Evolutionary conservation across 1,284 basidiomycete genomes (phyloP).

Genomic region (Cutaneotrichosporon cutaneum): DNA sequence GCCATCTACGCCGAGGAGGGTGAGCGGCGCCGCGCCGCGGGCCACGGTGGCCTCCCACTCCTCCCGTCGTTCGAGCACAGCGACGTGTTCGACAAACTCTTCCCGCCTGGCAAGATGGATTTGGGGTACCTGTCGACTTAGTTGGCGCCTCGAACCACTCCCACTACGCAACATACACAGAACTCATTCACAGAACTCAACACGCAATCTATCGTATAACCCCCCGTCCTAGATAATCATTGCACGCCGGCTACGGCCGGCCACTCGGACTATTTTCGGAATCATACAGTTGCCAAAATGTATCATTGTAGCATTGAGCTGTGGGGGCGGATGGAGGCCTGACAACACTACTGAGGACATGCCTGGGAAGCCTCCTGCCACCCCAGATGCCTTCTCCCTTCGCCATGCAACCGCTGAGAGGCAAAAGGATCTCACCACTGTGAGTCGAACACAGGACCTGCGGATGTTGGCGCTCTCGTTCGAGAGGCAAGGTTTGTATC

Average conservation of each 20-base stretch:
- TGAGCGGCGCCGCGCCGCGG: conserved; percentile 27
- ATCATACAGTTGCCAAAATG: conserved; percentile 1
- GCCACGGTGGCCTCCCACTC: conserved; percentile 1
- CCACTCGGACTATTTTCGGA: not conserved
- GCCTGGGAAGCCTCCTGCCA: no score
- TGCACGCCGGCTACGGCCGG: not conserved
- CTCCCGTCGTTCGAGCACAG: conserved; percentile 29
- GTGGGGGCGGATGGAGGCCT: not conserved
- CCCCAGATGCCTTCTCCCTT: not conserved
- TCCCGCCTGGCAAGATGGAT: conserved; percentile 31
- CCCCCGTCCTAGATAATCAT: not conserved
- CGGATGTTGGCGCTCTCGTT: not conserved
- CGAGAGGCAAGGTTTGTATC: not conserved
- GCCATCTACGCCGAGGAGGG: conserved; percentile 78
- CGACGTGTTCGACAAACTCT: conserved; percentile 43
- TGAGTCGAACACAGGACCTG: conserved; percentile 11
- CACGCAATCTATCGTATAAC: not conserved
- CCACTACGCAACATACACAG: no score
- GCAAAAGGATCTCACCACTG: conserved; percentile 8
- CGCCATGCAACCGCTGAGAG: not conserved
- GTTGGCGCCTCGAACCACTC: not conserved
- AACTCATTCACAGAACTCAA: no score
- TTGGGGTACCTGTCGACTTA: conserved; percentile 33
- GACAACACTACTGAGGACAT: no score
- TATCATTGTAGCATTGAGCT: not conserved